Evolutionary conservation across 2,329 filamentous ascomycete genomes (phyloP), one percentile per base, ranked within the genome.

Genomic region (Conoideocrella luteorostrata): DNA sequence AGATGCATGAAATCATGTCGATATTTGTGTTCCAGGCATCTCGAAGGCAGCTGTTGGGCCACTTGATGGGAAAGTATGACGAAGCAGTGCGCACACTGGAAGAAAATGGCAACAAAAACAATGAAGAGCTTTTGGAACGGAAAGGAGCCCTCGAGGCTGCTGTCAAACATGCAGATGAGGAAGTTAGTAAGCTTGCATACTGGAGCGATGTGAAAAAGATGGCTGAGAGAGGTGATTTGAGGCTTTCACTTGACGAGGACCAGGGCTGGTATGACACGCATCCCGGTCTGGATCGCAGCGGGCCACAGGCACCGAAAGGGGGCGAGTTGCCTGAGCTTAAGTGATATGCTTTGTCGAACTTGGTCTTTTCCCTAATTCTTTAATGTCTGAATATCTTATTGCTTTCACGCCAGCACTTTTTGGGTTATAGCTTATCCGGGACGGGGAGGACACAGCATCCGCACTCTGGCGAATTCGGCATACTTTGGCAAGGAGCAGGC

Each of bases 1-100:
- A 82, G 60, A 91, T 95, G 74, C 84, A 87, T 44, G 80, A 88
- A 35, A 86, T 95, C 52, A 90, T 95, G 88, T 73, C 80, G 1
- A 72, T 86, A 46, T 87, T 97, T 56, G 74, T 98, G 17, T 98
- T 95, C 60, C 91, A 97, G 62, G 82, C 84, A 15, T 95, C 90
- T 3, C 78, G 90, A 20, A 80, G 84, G 48, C 79, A 89, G 45
- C 72, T 97, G 4, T 71, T 96, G 13, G 72, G 78, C 15, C 77
- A 80, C 40, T 68, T 98, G 37, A 81, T 80, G 53, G 67, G 77
- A n/a, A 70, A 78, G 20, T 64, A 71, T 45, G 64, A 69, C 24
- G 70, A 77, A 50, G 68, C 72, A 13, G 47, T 45, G 4, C 43
- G 55, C 21, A 50, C 55, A 20, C 43, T 63, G 38, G 63, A 75